Base-by-base conservation (phyloP, 2,329 filamentous ascomycete species). In the Pestalotiopsis sp. region DNA sequence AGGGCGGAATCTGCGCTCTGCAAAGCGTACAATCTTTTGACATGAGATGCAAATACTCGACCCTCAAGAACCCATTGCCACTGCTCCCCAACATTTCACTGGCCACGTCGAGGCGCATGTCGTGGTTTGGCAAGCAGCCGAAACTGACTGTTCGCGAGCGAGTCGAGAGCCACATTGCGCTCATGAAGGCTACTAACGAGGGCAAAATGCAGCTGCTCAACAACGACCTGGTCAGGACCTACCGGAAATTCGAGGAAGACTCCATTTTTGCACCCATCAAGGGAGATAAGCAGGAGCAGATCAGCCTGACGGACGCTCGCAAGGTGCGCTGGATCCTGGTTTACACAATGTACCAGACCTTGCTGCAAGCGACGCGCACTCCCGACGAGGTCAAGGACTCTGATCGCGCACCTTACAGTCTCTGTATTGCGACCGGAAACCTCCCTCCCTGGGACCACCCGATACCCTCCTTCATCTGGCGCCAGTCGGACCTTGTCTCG, bases 301-400 rank as follows among this genome's bases (percentile, higher is more conserved):
- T 91, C 1, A 86, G 87, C 0, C 80, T 89, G 12, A 82, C 86
- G 9, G 93, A 95, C 71, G 92, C 89, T 1, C 88, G 93, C 56
- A 95, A 94, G 78, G 87, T 94, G 17, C 86, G 93, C 52, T 96
- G 93, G 93, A 87, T 95, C 38, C 77, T 95, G 45, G 86, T 95
- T 6, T 95, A 95, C 74, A 86, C 89, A 20, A 86, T 89, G 3
- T 86, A 93, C 68, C 93, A 96, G 76, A 90, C 90, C n/a, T 84
- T 96, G 1, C 85, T 87, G 11, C 88, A 88, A 66, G 89, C 90
- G 49, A 91, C 88, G 0, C 82, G 86, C 41, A 82, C 87, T 0
- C 90, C 93, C 0, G 76, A 82, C 4, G 88, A 92, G 73, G 89
- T 93, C 36, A 83, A 83, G 17, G 87, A 91, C 67, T 81, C 83